A percentile compares a stretch with the other conserved stretches of the same genome.
Evolutionary conservation across 371 early-diverging fungal genomes (phyloP).

Genomic region (Nematocida major): DNA sequence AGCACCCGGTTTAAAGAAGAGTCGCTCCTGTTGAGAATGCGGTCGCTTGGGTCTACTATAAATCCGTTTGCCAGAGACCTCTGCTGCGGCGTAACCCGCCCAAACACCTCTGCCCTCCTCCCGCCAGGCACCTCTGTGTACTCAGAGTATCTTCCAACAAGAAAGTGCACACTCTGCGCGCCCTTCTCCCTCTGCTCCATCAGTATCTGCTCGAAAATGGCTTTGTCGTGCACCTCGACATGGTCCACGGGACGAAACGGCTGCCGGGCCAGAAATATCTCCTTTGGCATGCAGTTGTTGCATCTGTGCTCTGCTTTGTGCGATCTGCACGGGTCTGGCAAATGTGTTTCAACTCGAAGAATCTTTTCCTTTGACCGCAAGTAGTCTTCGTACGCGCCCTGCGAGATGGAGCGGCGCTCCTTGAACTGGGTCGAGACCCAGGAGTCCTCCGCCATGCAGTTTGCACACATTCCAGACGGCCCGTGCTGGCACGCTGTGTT

Average conservation of each 20-base stretch:
- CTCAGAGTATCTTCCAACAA: constrained; percentile 83
- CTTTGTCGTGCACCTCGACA: constrained; percentile 82
- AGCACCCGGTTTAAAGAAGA: constrained; percentile 67
- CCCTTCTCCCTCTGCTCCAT: constrained; percentile 77
- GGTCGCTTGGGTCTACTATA: constrained; percentile 66
- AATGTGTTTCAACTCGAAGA: constrained; percentile 44
- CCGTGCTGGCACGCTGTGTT: constrained; percentile 56
- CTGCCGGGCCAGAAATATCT: constrained; percentile 64
- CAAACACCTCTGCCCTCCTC: constrained; percentile 86
- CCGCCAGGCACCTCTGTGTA: constrained; percentile 85
- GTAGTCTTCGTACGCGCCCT: constrained; percentile 57
- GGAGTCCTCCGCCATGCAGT: constrained; percentile 63
- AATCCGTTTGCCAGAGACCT: constrained; percentile 74
- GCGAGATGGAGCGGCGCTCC: constrained; percentile 62
- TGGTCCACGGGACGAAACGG: constrained; percentile 91
- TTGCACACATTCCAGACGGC: constrained; percentile 58
- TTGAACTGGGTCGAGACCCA: constrained; percentile 52
- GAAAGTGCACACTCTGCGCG: constrained; percentile 78
- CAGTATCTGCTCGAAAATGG: constrained; percentile 77
- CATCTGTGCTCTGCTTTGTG: constrained; percentile 54
- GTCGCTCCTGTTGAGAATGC: constrained; percentile 49
- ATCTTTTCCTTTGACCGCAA: constrained; percentile 40
- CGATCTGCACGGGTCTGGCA: constrained; percentile 22
- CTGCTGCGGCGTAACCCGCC: constrained; percentile 86
- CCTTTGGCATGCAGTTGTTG: constrained; percentile 54